Conservation (phyloP, 2,329 filamentous ascomycete genomes). For the Xylaria sp. region DNA sequence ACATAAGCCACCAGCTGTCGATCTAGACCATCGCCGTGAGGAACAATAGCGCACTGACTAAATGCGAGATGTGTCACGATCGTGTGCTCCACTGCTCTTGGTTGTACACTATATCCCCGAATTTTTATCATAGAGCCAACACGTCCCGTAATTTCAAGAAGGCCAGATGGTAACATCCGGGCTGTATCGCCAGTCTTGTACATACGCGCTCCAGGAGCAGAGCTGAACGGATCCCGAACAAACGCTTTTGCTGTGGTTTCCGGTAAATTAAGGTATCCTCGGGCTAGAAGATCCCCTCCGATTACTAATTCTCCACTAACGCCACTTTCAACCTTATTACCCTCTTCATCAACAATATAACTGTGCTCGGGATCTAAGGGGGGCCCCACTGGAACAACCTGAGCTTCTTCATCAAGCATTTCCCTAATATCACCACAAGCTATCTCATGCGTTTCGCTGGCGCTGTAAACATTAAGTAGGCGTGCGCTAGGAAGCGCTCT, state of each 20-base stretch:
- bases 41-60: slow-evolving; percentile 74
- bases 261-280: slow-evolving; percentile 82
- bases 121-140: slow-evolving; percentile 85
- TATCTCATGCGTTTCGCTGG: slow-evolving; percentile 83
- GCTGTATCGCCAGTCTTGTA: slow-evolving; percentile 80
- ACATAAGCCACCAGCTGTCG: slow-evolving; percentile 81
- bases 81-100: slow-evolving; percentile 78
- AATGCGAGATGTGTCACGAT: slow-evolving; percentile 77
- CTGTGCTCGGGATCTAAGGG: slow-evolving; percentile 74
- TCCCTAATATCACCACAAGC: slow-evolving; percentile 78
- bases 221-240: slow-evolving; percentile 70
- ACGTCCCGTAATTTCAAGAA: slow-evolving; percentile 79
- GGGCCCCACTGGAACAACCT: slow-evolving; percentile 78
- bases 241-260: slow-evolving; percentile 81
- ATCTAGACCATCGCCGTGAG: slow-evolving; percentile 80
- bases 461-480: slow-evolving; percentile 83
- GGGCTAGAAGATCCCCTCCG: slow-evolving; percentile 76
- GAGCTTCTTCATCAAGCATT: slow-evolving; percentile 70
- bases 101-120: slow-evolving; percentile 80
- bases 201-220: slow-evolving; percentile 70
- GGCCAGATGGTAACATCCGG: slow-evolving; percentile 71
- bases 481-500: slow-evolving; percentile 74
- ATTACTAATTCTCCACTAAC: slow-evolving; percentile 78
- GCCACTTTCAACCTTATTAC: slow-evolving; percentile 70
- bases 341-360: slow-evolving; percentile 77